Percentiles rank a stretch among this genome's conserved stretches.
These are phyloP conservation scores for Phytophthora megakarya DNA, from an alignment of 352 stramenopile genomes.

Conservation along the genomic window DNA sequence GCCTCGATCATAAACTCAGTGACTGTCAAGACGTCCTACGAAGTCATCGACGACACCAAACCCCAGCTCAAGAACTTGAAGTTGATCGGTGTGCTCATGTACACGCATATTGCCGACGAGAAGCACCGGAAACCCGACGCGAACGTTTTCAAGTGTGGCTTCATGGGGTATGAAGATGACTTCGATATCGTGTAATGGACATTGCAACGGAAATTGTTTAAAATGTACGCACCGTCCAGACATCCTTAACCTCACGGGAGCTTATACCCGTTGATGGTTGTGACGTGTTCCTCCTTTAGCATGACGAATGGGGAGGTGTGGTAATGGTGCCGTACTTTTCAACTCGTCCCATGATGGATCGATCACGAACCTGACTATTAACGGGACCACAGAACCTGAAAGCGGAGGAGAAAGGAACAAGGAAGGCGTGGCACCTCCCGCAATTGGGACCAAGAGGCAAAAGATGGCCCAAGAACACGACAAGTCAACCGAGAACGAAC, in stretches of 20 bases:
- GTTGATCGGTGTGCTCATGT: not conserved
- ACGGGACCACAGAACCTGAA: not conserved
- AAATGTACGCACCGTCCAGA: not conserved
- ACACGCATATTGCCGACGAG: slow-evolving; percentile 16
- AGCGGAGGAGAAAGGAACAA: not conserved
- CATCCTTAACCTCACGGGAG: not conserved
- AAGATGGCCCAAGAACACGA: not conserved
- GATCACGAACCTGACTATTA: not conserved
- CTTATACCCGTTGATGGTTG: not conserved
- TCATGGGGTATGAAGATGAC: not conserved
- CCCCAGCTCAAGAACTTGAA: not conserved
- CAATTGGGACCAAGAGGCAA: slow-evolving; percentile 9
- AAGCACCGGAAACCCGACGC: slow-evolving; percentile 21
- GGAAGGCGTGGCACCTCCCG: not conserved
- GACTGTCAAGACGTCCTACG: not conserved
- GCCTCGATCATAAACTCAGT: not conserved
- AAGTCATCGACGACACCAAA: not conserved
- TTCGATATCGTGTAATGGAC: slow-evolving; percentile 1
- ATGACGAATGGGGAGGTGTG: not conserved
- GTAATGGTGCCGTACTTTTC: not conserved
- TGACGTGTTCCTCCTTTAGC: slow-evolving; percentile 1
- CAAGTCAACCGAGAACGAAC: not conserved
- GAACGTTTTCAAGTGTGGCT: not conserved
- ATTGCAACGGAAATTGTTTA: not conserved
- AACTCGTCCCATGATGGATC: not conserved